Base-by-base conservation (phyloP, 768 basidiomycete species). In the Gloeophyllum trabeum region DNA sequence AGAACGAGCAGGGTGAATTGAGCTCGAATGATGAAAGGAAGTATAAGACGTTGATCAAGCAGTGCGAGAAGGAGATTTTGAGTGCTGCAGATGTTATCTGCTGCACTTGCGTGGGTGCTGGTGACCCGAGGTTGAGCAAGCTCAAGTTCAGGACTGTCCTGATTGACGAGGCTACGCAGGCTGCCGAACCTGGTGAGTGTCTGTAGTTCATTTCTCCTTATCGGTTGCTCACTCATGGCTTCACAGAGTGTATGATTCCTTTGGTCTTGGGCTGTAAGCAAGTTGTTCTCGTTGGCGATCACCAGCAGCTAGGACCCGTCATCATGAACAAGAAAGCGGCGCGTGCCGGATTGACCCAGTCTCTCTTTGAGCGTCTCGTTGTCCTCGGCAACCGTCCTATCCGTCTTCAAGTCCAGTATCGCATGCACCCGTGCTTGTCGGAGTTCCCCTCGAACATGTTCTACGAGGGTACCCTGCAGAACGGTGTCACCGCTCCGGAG, bases 241-340 rank as follows among this genome's bases (percentile, higher is more conserved):
- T 43, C 16, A 24, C 51, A 94, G 96, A 99, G 65, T 98, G 94
- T 63, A 98, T 99, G 93, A 99, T 99, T 52, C 96, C 96, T 13
- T 75, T 99, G 24, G 86, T 98, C 4, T 79, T 99, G 54, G 96
- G 96, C 12, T 98, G 93, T 59, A 98, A 98, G 61, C 96, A 99
- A 55, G 91, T 91, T 43, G 96, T 99, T 21, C 76, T 99, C 30
- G 96, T 99, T 42, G 96, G 96, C 41, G 94, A 97, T 64, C 88
- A 96, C 60, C 89, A 66, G 69, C 96, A 98, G 72, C 81, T 98
- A 39, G 96, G 96, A 1, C 96, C 96, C 5, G 96, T 98, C 54
- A 97, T 99, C 59, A 98, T 99, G 96, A 99, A 98, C 76, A 99
- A 99, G 76, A 98, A 99, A 57, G 96, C 96, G 0, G 94, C 96